These are phyloP conservation scores for Entrophospora sp. DNA, from an alignment of 192 early-diverging fungal species.

Conservation along the genomic window DNA sequence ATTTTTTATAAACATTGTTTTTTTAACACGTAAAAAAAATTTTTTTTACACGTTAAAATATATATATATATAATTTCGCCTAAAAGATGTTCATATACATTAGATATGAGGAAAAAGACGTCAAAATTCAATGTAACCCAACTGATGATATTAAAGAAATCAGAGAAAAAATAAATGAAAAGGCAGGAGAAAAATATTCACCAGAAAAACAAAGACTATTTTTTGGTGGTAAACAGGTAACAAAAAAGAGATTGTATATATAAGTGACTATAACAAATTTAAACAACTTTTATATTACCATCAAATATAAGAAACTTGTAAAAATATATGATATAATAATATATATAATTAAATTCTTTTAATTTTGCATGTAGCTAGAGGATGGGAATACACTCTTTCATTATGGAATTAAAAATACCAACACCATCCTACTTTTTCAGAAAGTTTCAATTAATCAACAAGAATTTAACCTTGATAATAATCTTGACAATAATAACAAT, in stretches of 20 bases:
- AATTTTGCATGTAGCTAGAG: slow-evolving; percentile 30
- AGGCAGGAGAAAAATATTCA: not conserved
- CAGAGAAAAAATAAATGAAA: not conserved
- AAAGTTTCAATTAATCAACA: no score
- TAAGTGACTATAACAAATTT: not conserved
- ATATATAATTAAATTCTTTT: no score
- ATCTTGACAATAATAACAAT: no score
- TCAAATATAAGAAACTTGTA: no score
- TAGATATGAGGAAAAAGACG: no score
- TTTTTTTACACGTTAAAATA: no score
- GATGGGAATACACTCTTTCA: slow-evolving; percentile 33
- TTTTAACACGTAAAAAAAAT: no score
- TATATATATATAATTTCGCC: no score
- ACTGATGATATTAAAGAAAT: not conserved
- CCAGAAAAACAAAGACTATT: slow-evolving; percentile 23
- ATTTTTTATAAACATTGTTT: no score
- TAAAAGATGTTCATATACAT: no score
- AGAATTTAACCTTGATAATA: no score
- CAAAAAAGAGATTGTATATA: not conserved
- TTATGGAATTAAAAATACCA: slow-evolving; percentile 31
- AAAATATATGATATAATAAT: no score
- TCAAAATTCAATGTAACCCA: not conserved
- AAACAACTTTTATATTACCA: not conserved
- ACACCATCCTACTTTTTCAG: slow-evolving; percentile 19
- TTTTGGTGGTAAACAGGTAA: slow-evolving; percentile 33